A percentile compares a stretch with the other conserved stretches of the same genome.
phyloP scores from a whole-genome alignment of 495 filamentous ascomycete genomes.

The Tetracladium marchalianum region DNA sequence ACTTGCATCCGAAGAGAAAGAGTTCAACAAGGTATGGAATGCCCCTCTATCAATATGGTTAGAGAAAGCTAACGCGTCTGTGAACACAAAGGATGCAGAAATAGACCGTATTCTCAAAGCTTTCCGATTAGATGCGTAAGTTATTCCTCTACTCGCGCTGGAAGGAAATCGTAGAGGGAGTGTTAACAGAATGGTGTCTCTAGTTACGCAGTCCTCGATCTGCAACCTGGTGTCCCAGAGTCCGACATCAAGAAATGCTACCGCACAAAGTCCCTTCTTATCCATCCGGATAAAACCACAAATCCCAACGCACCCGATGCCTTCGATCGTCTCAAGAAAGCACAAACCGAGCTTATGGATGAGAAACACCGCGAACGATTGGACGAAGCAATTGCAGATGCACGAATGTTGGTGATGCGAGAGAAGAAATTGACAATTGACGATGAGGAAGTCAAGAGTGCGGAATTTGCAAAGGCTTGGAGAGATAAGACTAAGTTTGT shows the following conservation, averaged over 20 bases:
- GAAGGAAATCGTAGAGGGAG: too few species aligned
- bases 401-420: conserved; percentile 85
- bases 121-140: conserved; percentile 82
- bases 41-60: background rate
- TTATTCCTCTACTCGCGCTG: conserved; percentile 2
- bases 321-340: conserved; percentile 94
- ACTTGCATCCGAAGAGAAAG: conserved; percentile 78
- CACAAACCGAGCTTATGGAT: conserved; percentile 82
- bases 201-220: conserved; percentile 88
- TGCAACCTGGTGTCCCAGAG: conserved; percentile 90
- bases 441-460: conserved; percentile 71
- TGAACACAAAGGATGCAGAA: conserved; percentile 66
- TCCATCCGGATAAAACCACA: conserved; percentile 95
- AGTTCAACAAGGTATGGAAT: conserved; percentile 68
- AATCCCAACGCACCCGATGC: conserved; percentile 89
- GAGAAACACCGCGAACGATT: conserved; percentile 80
- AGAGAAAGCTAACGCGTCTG: conserved; percentile 9
- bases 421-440: conserved; percentile 90
- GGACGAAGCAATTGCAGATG: conserved; percentile 93
- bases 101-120: conserved; percentile 89
- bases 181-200: background rate
- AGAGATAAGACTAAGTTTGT: conserved; percentile 85
- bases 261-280: conserved; percentile 92
- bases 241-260: conserved; percentile 92
- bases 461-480: conserved; percentile 77